These are phyloP conservation scores for Coemansia sp. DNA, from an alignment of 192 early-diverging fungal genomes.

Conservation along the genomic window DNA sequence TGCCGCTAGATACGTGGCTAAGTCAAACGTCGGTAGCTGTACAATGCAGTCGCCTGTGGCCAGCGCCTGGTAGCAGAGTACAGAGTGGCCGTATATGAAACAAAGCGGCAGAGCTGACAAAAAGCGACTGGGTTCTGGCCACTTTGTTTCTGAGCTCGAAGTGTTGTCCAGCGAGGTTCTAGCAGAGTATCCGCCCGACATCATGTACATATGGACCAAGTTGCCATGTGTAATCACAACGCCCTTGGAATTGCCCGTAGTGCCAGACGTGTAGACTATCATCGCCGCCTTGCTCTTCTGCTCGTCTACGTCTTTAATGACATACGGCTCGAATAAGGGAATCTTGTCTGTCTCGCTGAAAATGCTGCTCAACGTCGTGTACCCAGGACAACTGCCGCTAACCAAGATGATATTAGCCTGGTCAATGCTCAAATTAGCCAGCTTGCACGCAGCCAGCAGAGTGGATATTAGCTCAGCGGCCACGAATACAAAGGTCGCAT, in stretches of 20 bases:
- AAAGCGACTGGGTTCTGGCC: not conserved
- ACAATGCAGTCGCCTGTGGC: conserved; percentile 26
- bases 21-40: conserved; percentile 19
- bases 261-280: conserved; percentile 47
- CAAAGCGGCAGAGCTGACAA: conserved; percentile 29
- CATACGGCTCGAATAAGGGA: conserved; percentile 2
- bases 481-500: conserved; percentile 24
- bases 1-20: conserved; percentile 21
- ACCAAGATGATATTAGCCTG: conserved; percentile 10
- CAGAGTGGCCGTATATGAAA: conserved; percentile 41
- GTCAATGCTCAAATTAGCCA: not conserved
- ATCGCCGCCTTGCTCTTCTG: conserved; percentile 23
- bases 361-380: not conserved
- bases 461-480: conserved; percentile 22
- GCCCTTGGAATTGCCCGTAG: conserved; percentile 42
- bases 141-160: not conserved
- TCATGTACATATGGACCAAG: conserved; percentile 20
- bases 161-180: not conserved
- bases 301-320: not conserved
- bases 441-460: conserved; percentile 8
- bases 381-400: not conserved
- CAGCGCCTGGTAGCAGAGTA: conserved; percentile 43
- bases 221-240: conserved; percentile 49
- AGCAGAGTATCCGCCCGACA: conserved; percentile 20
- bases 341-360: not conserved